Conservation (phyloP, 805 yeast genomes). For the Wickerhamiella alocasiicola region DNA sequence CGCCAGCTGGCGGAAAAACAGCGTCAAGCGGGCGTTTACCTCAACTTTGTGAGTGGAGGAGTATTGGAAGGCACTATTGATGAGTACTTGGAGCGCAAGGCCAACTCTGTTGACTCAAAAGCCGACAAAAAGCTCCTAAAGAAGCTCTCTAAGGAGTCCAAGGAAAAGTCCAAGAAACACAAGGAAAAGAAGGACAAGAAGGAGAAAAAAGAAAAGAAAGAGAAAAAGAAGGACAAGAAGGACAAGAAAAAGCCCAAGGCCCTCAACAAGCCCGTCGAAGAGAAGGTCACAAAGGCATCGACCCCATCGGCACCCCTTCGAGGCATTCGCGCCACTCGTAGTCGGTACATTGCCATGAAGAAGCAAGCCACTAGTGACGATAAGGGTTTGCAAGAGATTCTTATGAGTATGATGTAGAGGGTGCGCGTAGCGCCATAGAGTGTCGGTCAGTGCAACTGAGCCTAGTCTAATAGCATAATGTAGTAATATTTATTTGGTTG, state of each 20-base stretch:
- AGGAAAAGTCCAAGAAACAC: conserved; percentile 23
- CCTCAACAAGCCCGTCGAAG: conserved; percentile 15
- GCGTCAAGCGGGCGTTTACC: conserved; percentile 57
- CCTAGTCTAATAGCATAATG: too few relatives aligned
- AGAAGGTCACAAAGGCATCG: conserved; percentile 11
- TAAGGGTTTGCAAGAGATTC: conserved; percentile 80
- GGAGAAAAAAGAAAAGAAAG: conserved; percentile 26
- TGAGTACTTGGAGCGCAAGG: conserved; percentile 22
- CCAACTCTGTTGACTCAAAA: conserved; percentile 21
- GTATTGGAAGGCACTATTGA: conserved; percentile 77
- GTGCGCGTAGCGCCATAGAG: too few relatives aligned
- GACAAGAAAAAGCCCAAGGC: conserved; percentile 9
- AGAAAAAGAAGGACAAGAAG: conserved; percentile 24
- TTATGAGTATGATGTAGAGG: conserved; percentile 38
- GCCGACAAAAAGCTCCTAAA: conserved; percentile 20
- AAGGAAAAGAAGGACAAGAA: conserved; percentile 24
- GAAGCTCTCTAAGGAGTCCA: conserved; percentile 22
- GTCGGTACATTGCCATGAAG: conserved; percentile 80
- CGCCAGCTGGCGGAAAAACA: conserved; percentile 50
- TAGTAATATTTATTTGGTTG: too few relatives aligned
- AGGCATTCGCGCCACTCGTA: conserved; percentile 61
- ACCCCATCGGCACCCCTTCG: conserved; percentile 24
- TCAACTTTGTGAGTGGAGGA: conserved; percentile 77
- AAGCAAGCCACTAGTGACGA: conserved; percentile 85
- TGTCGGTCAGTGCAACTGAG: too few relatives aligned